These are phyloP conservation scores for Guadua angustifolia DNA, from an alignment of 176 grass and related monocot species.

Conservation along the genomic window DNA sequence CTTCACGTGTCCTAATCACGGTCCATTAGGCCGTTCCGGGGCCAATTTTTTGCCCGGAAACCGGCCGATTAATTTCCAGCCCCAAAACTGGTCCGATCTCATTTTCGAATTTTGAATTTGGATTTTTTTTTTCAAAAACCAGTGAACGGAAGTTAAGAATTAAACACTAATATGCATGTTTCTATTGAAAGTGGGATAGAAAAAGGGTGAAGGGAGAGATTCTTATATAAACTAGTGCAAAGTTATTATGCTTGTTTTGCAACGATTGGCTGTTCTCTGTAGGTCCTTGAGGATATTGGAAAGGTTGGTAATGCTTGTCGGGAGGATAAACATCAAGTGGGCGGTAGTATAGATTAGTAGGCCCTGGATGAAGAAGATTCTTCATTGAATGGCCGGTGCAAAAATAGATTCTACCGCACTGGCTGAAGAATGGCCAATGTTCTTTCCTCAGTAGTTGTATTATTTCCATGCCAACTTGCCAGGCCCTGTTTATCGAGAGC, in stretches of 20 bases:
- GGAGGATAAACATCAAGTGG: constrained; percentile 15
- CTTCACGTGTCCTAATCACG: neutral
- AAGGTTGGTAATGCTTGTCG: constrained; percentile 34
- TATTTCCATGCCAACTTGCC: neutral
- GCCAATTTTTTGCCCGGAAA: too few relatives aligned
- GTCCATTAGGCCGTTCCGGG: too few relatives aligned
- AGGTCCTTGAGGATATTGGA: constrained; percentile 30
- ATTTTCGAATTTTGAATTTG: too few relatives aligned
- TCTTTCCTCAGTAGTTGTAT: neutral
- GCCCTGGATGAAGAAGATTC: constrained; percentile 23
- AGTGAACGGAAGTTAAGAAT: too few relatives aligned
- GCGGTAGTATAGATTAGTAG: neutral
- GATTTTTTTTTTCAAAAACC: too few relatives aligned
- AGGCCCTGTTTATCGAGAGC: neutral
- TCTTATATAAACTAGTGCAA: neutral
- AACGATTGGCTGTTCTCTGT: neutral
- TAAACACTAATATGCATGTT: too few relatives aligned
- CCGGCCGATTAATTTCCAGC: too few relatives aligned
- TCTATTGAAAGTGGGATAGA: too few relatives aligned
- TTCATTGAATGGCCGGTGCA: constrained; percentile 23
- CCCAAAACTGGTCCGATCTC: too few relatives aligned
- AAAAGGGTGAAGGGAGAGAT: neutral
- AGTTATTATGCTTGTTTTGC: neutral
- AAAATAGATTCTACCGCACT: constrained; percentile 4
- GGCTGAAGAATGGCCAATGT: constrained; percentile 13